These are phyloP conservation scores for Claviceps sp. DNA, from an alignment of 2,329 filamentous ascomycete genomes.

Conservation along the genomic window DNA sequence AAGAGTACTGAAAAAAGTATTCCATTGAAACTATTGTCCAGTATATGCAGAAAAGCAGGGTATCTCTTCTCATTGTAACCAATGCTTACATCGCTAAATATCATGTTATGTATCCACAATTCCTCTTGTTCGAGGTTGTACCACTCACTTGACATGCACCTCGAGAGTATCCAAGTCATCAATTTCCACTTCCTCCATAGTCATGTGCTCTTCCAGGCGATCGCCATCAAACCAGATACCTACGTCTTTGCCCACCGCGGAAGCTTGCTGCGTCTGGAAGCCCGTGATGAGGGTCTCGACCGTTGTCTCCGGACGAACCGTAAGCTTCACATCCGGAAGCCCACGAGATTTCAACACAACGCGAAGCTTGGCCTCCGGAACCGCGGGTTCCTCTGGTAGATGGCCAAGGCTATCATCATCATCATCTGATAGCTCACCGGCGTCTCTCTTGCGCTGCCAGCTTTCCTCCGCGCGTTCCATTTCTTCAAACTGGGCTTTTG, in stretches of 20 bases:
- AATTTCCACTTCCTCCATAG: constrained; percentile 55
- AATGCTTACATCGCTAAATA: neutral
- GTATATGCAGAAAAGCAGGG: neutral
- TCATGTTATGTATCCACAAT: neutral
- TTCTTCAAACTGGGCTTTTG: constrained; percentile 43
- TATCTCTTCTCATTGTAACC: neutral
- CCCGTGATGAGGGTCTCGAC: constrained; percentile 48
- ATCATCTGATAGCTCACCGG: constrained; percentile 26
- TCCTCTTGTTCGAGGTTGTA: neutral
- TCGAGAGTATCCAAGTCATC: constrained; percentile 65
- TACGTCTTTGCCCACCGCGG: constrained; percentile 40
- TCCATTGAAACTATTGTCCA: neutral
- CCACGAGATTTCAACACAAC: constrained; percentile 42
- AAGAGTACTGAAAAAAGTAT: neutral
- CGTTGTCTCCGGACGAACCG: constrained; percentile 39
- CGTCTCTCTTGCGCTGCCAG: constrained; percentile 25
- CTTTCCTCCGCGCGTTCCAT: constrained; percentile 36
- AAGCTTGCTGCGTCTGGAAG: constrained; percentile 41
- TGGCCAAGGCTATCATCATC: constrained; percentile 15
- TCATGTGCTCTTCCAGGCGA: constrained; percentile 43
- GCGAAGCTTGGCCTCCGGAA: constrained; percentile 26
- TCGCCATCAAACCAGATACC: constrained; percentile 67
- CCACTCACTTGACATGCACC: constrained; percentile 39
- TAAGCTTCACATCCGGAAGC: constrained; percentile 35
- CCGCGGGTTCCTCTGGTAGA: constrained; percentile 11